Conservation (phyloP, 192 early-diverging fungal species). For the Jimgerdemannia flammicorona region DNA sequence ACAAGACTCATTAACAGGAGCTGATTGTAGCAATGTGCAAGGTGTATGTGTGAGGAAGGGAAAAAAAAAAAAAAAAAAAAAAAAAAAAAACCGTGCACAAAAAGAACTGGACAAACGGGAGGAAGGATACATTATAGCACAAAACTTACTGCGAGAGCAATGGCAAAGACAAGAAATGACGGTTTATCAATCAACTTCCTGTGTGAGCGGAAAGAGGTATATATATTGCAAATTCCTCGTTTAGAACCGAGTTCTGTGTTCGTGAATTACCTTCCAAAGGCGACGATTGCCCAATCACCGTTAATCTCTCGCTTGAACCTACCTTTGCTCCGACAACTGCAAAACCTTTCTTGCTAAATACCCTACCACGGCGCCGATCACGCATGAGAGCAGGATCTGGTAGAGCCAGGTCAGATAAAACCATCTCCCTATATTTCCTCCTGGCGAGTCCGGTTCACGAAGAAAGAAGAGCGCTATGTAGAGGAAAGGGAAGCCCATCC, state of each 20-base stretch:
- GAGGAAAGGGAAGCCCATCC: constrained; percentile 79
- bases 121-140: no score
- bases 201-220: constrained; percentile 10
- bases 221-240: background rate
- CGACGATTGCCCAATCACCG: no score
- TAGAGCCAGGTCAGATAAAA: constrained; percentile 72
- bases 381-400: constrained; percentile 65
- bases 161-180: constrained; percentile 79
- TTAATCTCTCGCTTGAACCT: background rate
- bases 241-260: background rate
- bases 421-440: constrained; percentile 75
- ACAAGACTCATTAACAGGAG: constrained; percentile 67
- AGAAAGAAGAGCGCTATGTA: constrained; percentile 72
- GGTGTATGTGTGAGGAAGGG: background rate
- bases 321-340: constrained; percentile 56
- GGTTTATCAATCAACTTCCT: constrained; percentile 83
- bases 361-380: constrained; percentile 73
- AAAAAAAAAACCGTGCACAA: background rate
- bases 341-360: constrained; percentile 65
- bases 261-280: no score
- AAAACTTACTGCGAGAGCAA: constrained; percentile 67
- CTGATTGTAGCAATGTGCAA: background rate
- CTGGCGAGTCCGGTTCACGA: constrained; percentile 38
- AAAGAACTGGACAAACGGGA: background rate
- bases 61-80: no score